A percentile compares a stretch with the other conserved stretches of the same genome.
Evolutionary conservation across 441 rosid genomes (phyloP).

Genomic region (Pelargonium myrrhifolium): DNA sequence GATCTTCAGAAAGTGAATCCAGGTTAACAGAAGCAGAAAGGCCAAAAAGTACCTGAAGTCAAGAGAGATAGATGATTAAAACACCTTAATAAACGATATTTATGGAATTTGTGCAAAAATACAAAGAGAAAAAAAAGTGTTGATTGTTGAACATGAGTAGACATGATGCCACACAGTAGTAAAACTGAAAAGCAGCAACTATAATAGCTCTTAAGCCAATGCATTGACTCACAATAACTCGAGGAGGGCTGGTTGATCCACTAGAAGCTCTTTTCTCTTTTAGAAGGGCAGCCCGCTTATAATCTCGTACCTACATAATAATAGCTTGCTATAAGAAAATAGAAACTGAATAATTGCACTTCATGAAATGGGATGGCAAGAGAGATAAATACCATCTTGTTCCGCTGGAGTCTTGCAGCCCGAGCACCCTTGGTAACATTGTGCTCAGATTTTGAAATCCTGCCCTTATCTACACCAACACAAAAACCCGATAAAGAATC

Average conservation of each 20-base stretch:
- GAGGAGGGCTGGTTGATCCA: conserved; percentile 59
- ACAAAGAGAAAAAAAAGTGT: neutral
- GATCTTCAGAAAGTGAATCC: conserved; percentile 42
- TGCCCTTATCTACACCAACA: conserved; percentile 40
- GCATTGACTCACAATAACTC: conserved; percentile 58
- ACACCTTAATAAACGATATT: neutral
- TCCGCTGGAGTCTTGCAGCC: conserved; percentile 70
- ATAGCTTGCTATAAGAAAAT: neutral
- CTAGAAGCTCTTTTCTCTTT: conserved; percentile 70
- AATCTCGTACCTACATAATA: conserved; percentile 58
- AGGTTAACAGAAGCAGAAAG: conserved; percentile 43
- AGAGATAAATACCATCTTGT: conserved; percentile 50
- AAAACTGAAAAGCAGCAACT: neutral
- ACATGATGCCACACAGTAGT: neutral
- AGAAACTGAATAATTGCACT: neutral
- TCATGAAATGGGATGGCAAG: neutral
- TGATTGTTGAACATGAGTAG: neutral
- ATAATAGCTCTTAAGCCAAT: neutral
- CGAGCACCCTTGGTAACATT: conserved; percentile 57
- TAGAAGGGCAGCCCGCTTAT: conserved; percentile 65
- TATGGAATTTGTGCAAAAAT: neutral
- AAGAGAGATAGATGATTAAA: neutral
- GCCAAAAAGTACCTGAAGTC: conserved; percentile 49
- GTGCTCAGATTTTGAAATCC: conserved; percentile 55
- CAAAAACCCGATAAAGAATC: neutral